These are phyloP conservation scores for Psidium guajava DNA, from an alignment of 345 rosid genomes.

Conservation along the genomic window DNA sequence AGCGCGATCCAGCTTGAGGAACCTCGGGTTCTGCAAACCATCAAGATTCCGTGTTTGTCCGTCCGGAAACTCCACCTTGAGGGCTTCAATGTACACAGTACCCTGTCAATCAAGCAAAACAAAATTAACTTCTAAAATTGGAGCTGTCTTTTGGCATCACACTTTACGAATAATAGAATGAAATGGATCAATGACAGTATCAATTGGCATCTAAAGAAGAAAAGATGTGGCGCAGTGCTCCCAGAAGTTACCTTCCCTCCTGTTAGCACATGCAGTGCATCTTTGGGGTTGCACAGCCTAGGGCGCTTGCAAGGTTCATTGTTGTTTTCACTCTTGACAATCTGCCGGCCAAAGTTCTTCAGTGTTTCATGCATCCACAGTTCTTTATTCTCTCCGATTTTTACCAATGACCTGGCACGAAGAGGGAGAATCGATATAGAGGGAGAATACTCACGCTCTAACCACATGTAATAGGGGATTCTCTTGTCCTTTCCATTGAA, in stretches of 20 bases:
- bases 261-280: neutral
- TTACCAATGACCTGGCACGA: neutral
- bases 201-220: neutral
- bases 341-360: neutral
- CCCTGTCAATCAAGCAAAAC: neutral
- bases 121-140: neutral
- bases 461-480: neutral
- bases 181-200: neutral
- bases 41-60: no score
- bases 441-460: accelerated
- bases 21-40: neutral
- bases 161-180: neutral
- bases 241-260: no score
- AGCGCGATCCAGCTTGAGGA: neutral
- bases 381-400: neutral
- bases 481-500: neutral
- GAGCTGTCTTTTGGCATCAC: neutral
- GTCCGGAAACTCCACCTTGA: neutral
- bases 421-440: accelerated
- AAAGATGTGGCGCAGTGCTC: neutral
- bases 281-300: neutral
- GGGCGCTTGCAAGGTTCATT: neutral
- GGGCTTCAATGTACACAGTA: neutral
- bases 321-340: neutral
- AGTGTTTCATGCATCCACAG: neutral